Base-by-base conservation (phyloP, 2,329 filamentous ascomycete genomes). In the Calonectria multiphialidica region DNA sequence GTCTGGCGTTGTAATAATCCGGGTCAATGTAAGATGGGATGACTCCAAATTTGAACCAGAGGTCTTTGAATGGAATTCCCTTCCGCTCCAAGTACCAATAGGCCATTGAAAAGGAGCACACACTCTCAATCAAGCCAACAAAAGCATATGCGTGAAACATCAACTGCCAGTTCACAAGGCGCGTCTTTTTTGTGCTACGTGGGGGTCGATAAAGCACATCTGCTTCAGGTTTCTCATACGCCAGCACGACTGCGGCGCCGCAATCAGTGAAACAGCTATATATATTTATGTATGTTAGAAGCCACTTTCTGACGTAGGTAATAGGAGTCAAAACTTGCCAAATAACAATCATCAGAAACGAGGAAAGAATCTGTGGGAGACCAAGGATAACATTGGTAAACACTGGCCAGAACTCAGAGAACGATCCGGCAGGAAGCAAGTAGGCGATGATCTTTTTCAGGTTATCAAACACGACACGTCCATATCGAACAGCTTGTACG, bases 391-490 rank as follows among this genome's bases (percentile, higher is more conserved):
- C 91, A 70, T 92, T 94, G 2, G 92, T 93, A 82, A 95, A 89
- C 50, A 95, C 91, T 0, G 93, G 93, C 93, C 92, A 90, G 82
- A 95, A 93, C 80, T 95, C 93, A 63, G 89, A 90, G 81, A 94
- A 95, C n/a, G 87, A 90, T 2, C 93, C 93, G 0, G 93, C 93
- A 0, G 93, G 93, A 0, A 95, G 86, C 2, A 95, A 86, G 79
- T 95, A 95, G n/a, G 91, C 90, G 72, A 94, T 81, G 23, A 81
- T 80, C 87, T 96, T 95, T 81, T 94, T 93, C 62, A 95, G 83
- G 77, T 95, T 95, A 81, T 95, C 92, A 82, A 94, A 95, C 15
- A 95, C 92, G 5, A 94, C 89, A 13, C 93, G 89, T 0, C 93
- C 93, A 72, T 93, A 94, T 75, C 91, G 87, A 1, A 95, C 90